A percentile compares a stretch with the other conserved stretches of the same genome.
phyloP scores from a whole-genome alignment of 345 rosid genomes.

The Melastoma malabathricum region DNA sequence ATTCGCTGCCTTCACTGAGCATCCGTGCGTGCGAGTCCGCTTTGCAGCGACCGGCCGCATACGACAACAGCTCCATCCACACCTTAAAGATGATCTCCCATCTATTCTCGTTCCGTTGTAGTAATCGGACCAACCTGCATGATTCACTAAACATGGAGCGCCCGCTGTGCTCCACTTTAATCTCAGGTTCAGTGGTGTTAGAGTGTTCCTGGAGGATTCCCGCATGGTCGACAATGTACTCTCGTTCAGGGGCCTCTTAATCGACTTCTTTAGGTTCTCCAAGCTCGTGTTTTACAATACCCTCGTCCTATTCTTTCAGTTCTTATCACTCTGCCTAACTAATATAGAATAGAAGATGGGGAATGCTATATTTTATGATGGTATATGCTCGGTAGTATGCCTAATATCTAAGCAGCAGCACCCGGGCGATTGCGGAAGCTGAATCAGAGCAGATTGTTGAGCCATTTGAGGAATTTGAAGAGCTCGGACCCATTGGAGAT shows the following conservation, averaged over 20 bases:
- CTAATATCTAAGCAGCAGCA: too few species aligned
- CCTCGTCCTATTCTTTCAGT: too few species aligned
- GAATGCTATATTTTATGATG: too few species aligned
- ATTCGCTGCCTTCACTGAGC: too few species aligned
- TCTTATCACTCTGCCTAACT: too few species aligned
- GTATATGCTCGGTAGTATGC: too few species aligned
- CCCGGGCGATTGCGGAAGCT: slow-evolving; percentile 6
- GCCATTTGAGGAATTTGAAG: slow-evolving; percentile 28
- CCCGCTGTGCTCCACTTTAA: slow-evolving; percentile 15
- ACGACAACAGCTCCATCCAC: too few species aligned
- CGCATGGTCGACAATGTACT: slow-evolving; percentile 31
- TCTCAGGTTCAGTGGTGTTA: slow-evolving; percentile 31
- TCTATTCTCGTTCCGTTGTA: slow-evolving; percentile 34
- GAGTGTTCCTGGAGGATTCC: too few species aligned
- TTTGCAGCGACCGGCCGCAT: too few species aligned
- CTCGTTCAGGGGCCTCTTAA: slow-evolving; percentile 51
- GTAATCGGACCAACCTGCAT: slow-evolving; percentile 42
- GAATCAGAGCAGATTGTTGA: slow-evolving; percentile 23
- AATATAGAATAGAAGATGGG: too few species aligned
- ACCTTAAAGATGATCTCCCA: slow-evolving; percentile 36
- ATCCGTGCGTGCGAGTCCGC: too few species aligned
- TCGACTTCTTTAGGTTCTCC: slow-evolving; percentile 42
- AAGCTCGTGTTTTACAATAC: slow-evolving; percentile 43
- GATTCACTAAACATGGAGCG: slow-evolving; percentile 25
- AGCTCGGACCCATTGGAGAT: slow-evolving; percentile 50